A percentile compares a stretch with the other conserved stretches of the same genome.
These are phyloP conservation scores for Ceriops tagal DNA, from an alignment of 345 rosid genomes.

Conservation along the genomic window DNA sequence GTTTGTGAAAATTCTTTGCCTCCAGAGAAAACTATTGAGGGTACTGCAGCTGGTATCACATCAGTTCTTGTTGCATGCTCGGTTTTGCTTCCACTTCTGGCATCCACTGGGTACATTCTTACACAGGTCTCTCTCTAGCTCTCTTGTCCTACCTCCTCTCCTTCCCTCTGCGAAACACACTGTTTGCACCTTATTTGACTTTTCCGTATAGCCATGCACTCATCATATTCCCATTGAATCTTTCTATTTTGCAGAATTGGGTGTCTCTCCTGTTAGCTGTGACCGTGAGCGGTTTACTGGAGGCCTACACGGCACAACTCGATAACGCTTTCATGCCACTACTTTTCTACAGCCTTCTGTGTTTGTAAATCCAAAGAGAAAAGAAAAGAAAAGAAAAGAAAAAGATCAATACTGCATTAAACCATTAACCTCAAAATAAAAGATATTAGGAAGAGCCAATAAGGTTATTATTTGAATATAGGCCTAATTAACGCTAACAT, in stretches of 20 bases:
- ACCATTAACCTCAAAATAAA: neutral
- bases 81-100: slow-evolving; percentile 69
- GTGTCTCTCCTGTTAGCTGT: slow-evolving; percentile 72
- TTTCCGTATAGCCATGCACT: neutral
- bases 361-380: slow-evolving; percentile 40
- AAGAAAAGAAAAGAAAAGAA: too few species aligned
- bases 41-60: slow-evolving; percentile 94
- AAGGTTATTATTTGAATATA: neutral
- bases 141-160: neutral
- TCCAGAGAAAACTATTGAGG: slow-evolving; percentile 93
- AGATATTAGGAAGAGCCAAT: neutral
- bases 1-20: slow-evolving; percentile 9
- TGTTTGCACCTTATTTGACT: too few species aligned
- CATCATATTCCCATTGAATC: slow-evolving; percentile 6
- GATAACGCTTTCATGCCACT: slow-evolving; percentile 96
- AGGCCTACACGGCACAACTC: slow-evolving; percentile 90
- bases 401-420: too few species aligned
- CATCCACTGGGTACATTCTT: slow-evolving; percentile 78
- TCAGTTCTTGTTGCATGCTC: slow-evolving; percentile 80
- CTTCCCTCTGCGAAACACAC: neutral
- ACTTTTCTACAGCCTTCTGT: slow-evolving; percentile 89
- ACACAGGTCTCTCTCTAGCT: slow-evolving; percentile 43
- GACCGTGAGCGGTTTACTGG: slow-evolving; percentile 74
- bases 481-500: neutral
- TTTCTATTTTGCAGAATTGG: slow-evolving; percentile 66